Percentiles rank a stretch among this genome's conserved stretches.
These are phyloP conservation scores for Dendrobium officinale DNA, from an alignment of 106 monocot species.

Conservation along the genomic window DNA sequence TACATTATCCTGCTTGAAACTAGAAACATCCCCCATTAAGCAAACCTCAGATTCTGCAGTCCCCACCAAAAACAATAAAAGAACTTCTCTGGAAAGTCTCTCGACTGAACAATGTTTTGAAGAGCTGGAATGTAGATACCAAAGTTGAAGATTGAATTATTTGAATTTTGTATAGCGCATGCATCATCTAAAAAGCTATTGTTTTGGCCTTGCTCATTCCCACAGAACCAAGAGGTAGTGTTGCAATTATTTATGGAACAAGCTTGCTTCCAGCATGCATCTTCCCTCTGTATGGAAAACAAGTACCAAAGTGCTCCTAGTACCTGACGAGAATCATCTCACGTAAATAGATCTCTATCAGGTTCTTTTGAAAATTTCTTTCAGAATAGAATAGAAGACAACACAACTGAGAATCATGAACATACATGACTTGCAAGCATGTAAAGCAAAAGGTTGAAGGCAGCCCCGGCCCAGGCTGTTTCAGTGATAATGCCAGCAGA, in stretches of 20 bases:
- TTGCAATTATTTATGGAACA: constrained; percentile 27
- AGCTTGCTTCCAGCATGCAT: constrained; percentile 62
- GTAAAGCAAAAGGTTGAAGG: constrained; percentile 85
- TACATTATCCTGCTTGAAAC: neutral
- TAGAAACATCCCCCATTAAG: neutral
- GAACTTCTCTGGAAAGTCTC: constrained; percentile 55
- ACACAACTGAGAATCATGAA: neutral
- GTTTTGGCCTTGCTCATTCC: neutral
- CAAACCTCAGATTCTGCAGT: constrained; percentile 81
- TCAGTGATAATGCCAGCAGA: constrained; percentile 82
- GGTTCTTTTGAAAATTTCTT: neutral
- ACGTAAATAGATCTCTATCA: neutral
- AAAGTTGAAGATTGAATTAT: constrained; percentile 37
- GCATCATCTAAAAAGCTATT: constrained; percentile 14
- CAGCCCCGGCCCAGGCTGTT: constrained; percentile 93
- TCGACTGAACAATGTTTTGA: constrained; percentile 46
- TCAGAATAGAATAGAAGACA: neutral
- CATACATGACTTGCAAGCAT: constrained; percentile 99
- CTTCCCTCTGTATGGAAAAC: constrained; percentile 69
- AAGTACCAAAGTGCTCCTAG: constrained; percentile 91
- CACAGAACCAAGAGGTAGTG: constrained; percentile 46
- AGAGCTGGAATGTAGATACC: constrained; percentile 68
- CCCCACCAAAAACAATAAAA: constrained; percentile 99
- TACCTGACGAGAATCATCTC: constrained; percentile 30
- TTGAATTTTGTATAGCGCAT: constrained; percentile 34